These are phyloP conservation scores for Pythium myriotylum DNA, from an alignment of 352 stramenopile genomes.

Conservation along the genomic window DNA sequence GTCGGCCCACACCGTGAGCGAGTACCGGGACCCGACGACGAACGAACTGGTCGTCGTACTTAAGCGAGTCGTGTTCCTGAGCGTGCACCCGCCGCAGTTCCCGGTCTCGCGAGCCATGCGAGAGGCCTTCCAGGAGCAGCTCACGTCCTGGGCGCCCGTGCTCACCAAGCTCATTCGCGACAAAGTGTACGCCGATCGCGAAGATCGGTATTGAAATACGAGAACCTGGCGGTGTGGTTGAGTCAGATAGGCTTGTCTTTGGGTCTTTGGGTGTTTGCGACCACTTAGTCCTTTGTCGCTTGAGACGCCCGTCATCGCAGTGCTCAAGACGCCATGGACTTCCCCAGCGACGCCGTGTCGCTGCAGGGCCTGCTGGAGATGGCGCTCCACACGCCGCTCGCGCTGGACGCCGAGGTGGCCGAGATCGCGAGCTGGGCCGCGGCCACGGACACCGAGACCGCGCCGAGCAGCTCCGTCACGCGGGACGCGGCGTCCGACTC, in stretches of 20 bases:
- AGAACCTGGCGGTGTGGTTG: too few relatives aligned
- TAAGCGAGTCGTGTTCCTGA: slow-evolving; percentile 19
- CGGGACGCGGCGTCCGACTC: neutral
- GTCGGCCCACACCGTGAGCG: slow-evolving; percentile 17
- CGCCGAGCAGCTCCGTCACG: too few relatives aligned
- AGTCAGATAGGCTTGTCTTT: too few relatives aligned
- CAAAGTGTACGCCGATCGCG: slow-evolving; percentile 9
- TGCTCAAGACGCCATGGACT: neutral
- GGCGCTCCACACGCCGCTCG: slow-evolving; percentile 8
- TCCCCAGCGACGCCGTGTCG: neutral
- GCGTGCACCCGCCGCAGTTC: slow-evolving; percentile 20
- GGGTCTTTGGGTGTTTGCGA: slow-evolving; percentile 5
- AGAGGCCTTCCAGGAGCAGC: slow-evolving; percentile 15
- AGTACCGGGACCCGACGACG: slow-evolving; percentile 6
- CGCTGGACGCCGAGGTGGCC: slow-evolving; percentile 13
- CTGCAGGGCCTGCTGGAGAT: slow-evolving; percentile 12
- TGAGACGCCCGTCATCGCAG: too few relatives aligned
- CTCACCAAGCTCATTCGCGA: slow-evolving; percentile 13
- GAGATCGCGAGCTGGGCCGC: slow-evolving; percentile 24
- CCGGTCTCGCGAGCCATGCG: neutral
- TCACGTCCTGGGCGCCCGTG: slow-evolving; percentile 9
- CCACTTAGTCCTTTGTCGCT: too few relatives aligned
- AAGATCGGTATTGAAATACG: too few relatives aligned
- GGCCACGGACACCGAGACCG: too few relatives aligned
- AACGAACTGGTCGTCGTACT: slow-evolving; percentile 24